Percentiles rank a stretch among this genome's conserved stretches.
Evolutionary conservation across 2,329 filamentous ascomycete species (phyloP).

Genomic region (Cryoendolithus antarcticus): DNA sequence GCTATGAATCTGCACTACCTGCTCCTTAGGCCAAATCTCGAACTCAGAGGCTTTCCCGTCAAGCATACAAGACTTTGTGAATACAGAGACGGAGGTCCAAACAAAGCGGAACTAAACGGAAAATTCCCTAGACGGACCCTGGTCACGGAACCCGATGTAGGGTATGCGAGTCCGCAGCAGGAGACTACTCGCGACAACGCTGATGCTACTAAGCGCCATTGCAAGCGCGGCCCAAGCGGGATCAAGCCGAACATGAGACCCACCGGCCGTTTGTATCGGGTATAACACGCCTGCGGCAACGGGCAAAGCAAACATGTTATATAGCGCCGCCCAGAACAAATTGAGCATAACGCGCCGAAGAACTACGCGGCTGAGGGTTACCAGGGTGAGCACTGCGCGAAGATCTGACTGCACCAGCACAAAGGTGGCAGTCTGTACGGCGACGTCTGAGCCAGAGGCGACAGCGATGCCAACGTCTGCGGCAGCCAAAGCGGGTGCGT

Average conservation of each 20-base stretch:
- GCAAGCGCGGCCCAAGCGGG: conserved; percentile 81
- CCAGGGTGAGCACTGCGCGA: conserved; percentile 56
- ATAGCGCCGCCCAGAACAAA: conserved; percentile 73
- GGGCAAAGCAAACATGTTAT: conserved; percentile 67
- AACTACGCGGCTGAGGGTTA: conserved; percentile 58
- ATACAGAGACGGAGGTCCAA: no score
- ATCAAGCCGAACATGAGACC: conserved; percentile 51
- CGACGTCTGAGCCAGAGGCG: conserved; percentile 69
- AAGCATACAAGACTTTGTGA: no score
- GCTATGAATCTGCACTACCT: no score
- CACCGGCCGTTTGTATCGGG: conserved; percentile 34
- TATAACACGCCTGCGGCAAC: conserved; percentile 73
- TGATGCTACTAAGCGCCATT: conserved; percentile 87
- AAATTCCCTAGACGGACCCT: no score
- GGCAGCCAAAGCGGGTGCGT: conserved; percentile 65
- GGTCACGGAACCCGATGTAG: conserved; percentile 29
- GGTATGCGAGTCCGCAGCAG: conserved; percentile 45
- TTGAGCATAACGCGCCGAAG: conserved; percentile 73
- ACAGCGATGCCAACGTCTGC: conserved; percentile 78
- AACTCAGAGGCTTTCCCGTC: no score
- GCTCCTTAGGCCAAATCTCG: no score
- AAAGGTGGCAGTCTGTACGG: conserved; percentile 70
- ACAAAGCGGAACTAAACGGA: no score
- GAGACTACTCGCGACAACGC: conserved; percentile 73
- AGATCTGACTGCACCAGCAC: conserved; percentile 59